Conservation (phyloP, 306 rosid genomes). For the Inga laurina region DNA sequence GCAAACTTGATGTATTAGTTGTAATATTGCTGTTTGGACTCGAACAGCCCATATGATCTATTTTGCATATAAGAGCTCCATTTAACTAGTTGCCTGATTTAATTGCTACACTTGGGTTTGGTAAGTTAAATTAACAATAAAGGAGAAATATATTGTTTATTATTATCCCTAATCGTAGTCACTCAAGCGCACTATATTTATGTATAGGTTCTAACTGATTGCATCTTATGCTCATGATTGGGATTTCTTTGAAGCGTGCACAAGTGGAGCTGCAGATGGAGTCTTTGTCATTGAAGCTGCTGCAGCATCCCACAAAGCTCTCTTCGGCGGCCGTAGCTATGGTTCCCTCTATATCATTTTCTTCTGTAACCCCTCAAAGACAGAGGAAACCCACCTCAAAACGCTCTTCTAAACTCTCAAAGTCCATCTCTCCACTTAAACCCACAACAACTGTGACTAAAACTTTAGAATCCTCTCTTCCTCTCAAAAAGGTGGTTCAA, state of each 20-base stretch:
- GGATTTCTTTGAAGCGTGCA: neutral
- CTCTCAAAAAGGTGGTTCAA: slow-evolving; percentile 59
- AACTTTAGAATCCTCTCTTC: slow-evolving; percentile 31
- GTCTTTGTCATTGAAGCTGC: slow-evolving; percentile 45
- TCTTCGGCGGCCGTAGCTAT: slow-evolving; percentile 30
- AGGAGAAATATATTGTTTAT: neutral
- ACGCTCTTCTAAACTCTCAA: slow-evolving; percentile 39
- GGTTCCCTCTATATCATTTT: slow-evolving; percentile 29
- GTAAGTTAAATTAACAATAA: neutral
- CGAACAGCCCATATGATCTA: neutral
- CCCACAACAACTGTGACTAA: slow-evolving; percentile 16
- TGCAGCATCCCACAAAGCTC: slow-evolving; percentile 35
- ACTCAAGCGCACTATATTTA: neutral
- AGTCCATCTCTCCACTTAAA: slow-evolving; percentile 36
- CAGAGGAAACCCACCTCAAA: slow-evolving; percentile 38
- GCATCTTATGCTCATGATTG: neutral
- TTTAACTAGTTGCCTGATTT: neutral
- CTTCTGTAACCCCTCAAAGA: slow-evolving; percentile 39
- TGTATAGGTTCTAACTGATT: neutral
- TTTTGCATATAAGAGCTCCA: neutral
- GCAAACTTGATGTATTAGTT: neutral
- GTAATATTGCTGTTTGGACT: neutral
- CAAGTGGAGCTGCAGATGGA: slow-evolving; percentile 8
- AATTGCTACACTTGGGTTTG: neutral
- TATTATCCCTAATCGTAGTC: neutral